phyloP scores from a whole-genome alignment of 768 basidiomycete genomes.

The Hydnum rufescens region DNA sequence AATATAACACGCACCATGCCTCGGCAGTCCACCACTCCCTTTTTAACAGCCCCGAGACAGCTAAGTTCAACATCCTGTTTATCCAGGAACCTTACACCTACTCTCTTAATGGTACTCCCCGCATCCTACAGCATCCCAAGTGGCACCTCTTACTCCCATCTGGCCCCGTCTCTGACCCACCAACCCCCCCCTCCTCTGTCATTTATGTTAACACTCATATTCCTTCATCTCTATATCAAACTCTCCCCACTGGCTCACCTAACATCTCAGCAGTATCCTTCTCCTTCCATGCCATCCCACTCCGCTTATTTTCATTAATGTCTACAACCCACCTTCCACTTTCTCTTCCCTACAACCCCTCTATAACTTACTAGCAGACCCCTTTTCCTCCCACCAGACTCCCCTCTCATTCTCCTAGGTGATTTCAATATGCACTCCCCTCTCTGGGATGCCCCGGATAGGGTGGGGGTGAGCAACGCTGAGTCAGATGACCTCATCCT shows the following conservation, averaged over 20 bases:
- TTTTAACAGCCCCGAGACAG: not conserved
- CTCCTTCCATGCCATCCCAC: not conserved
- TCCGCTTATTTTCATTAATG: constrained; percentile 6
- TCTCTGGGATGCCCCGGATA: constrained; percentile 6
- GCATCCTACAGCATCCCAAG: not conserved
- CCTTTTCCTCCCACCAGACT: not conserved
- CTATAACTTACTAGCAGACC: not conserved
- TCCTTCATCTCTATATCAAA: not conserved
- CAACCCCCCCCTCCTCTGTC: not conserved
- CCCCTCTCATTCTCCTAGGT: constrained; percentile 3
- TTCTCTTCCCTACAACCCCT: constrained; percentile 6
- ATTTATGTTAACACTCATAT: not conserved
- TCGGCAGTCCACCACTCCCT: not conserved
- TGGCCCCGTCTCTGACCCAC: not conserved
- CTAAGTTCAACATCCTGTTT: constrained; percentile 5
- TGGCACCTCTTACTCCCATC: not conserved
- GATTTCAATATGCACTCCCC: constrained; percentile 6
- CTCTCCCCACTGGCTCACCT: not conserved
- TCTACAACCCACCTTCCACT: constrained; percentile 7
- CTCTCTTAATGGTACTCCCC: not conserved
- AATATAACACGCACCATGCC: not conserved
- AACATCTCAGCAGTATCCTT: constrained; percentile 1
- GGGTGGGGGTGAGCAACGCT: not conserved
- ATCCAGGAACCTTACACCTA: constrained; percentile 5
- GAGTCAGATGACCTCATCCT: not conserved